Percentiles rank a stretch among this genome's conserved stretches.
Evolutionary conservation across 768 basidiomycete genomes (phyloP).

Genomic region (Botryobasidium botryosum): DNA sequence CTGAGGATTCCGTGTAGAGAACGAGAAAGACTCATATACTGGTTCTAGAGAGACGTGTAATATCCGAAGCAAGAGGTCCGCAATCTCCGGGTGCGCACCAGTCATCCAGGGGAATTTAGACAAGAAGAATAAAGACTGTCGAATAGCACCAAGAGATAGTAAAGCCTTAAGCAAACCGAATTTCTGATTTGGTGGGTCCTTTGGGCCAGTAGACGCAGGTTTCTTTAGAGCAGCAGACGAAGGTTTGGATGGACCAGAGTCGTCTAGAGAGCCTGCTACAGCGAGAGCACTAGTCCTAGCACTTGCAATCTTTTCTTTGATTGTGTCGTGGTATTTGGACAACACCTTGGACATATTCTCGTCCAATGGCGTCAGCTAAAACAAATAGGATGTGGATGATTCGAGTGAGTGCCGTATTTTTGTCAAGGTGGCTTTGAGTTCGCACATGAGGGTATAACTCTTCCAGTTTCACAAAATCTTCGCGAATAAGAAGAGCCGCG

Average conservation of each 20-base stretch:
- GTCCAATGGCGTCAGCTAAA: slow-evolving; percentile 58
- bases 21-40: slow-evolving; percentile 31
- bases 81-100: slow-evolving; percentile 63
- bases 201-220: slow-evolving; percentile 12
- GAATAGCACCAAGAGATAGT: slow-evolving; percentile 72
- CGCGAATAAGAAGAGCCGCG: slow-evolving; percentile 75
- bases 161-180: slow-evolving; percentile 59
- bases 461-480: slow-evolving; percentile 71
- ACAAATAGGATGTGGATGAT: neutral
- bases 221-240: slow-evolving; percentile 24
- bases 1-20: neutral
- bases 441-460: slow-evolving; percentile 92
- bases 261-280: slow-evolving; percentile 62
- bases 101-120: slow-evolving; percentile 74
- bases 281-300: slow-evolving; percentile 65
- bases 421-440: too few species aligned
- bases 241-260: slow-evolving; percentile 16
- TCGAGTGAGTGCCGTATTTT: slow-evolving; percentile 19
- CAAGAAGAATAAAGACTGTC: slow-evolving; percentile 61
- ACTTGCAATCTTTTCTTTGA: slow-evolving; percentile 45
- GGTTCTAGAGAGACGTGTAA: slow-evolving; percentile 50
- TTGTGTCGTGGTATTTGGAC: slow-evolving; percentile 45
- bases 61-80: slow-evolving; percentile 70
- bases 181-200: slow-evolving; percentile 49
- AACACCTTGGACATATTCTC: slow-evolving; percentile 51